Base-by-base conservation (phyloP, 1,139 yeast genomes). In the Zhuliangozyma parablackwelliae region DNA sequence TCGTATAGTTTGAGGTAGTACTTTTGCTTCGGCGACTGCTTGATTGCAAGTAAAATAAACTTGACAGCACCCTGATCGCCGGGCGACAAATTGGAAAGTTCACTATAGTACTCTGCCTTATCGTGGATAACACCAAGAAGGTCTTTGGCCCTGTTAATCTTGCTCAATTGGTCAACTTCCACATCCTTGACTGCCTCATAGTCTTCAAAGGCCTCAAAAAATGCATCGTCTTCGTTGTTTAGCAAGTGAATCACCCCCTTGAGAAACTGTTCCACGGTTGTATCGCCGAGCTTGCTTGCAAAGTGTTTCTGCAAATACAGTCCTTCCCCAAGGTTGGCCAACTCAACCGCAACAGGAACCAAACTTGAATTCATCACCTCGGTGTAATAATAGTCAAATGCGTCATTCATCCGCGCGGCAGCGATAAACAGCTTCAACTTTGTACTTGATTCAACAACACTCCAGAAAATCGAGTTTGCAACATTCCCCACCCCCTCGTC, bases 231-330 rank as follows among this genome's bases (percentile, higher is more conserved):
- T 20, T 62, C 59, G 36, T 56, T 51, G 35, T 61, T 65, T 25
- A 61, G 53, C 41, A 65, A 54, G 40, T 58, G 49, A 5, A 65
- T 54, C 29, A 70, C 46, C 2, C 74, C 75, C 26, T 56, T 51
- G 35, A 70, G 57, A 35, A 64, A 60, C 27, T 51, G 45, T 10
- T 41, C 44, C 11, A 63, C 46, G 8, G 46, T 41, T 32, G 35
- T 47, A 3, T 48, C 30, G 31, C 51, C 45, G 31, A 63, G 48
- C 27, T 53, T 51, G 10, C 43, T 42, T 13, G 63, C 43, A 34
- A 65, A 56, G 10, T 50, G 44, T 4, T 50, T 45, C 29, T 51
- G 46, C 12, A 65, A 50, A 20, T 50, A 43, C 12, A 48, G 41
- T 2, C 62, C 62, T 37, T 61, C 60, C 16, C 53, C 52, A 20